Evolutionary conservation across 768 basidiomycete species (phyloP), one percentile per base, ranked within the genome.

Genomic region (Termitomyces sp.): DNA sequence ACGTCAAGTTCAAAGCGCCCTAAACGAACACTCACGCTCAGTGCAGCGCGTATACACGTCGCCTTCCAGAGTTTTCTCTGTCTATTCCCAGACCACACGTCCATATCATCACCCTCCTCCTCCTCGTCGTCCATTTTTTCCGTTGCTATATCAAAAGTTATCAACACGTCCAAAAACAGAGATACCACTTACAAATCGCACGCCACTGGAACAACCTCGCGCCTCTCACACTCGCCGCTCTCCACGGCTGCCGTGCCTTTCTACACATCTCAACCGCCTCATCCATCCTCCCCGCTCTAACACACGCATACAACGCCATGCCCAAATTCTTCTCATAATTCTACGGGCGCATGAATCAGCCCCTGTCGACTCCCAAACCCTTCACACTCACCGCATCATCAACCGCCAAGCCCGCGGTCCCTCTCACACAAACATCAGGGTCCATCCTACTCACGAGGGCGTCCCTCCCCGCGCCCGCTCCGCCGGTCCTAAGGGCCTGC

Each of bases 231-330:
- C 88, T 91, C 1, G 95, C 94, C 2, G 94, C 93, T 24, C 94
- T 82, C 96, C 96, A 98, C 0, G 93, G 90, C 65, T 96, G 92
- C 63, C 94, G 88, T 0, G 90, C 89, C 66, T 85, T 86, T 65
- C 88, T 78, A 69, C 93, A 95, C 18, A 94, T 74, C 38, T 92
- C 89, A 4, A 95, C 78, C 0, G 95, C 96, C 12, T 92, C 89
- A 12, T 91, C 91, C 33, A 96, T 73, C 61, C 88, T 78, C n/a
- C 96, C 96, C 6, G 90, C 88, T 44, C 96, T 86, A 3, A 98
- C 80, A 63, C 89, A 89, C 28, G 87, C 84, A 73, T 91, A 96
- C 22, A 98, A 70, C 0, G 90, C 85, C 65, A 93, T 88, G 0
- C 86, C 76, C 24, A 97, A 73, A 33, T 85, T 83, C 65, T 88